Evolutionary conservation across 2,329 filamentous ascomycete genomes (phyloP).

Genomic region (Monilinia fructigena): DNA sequence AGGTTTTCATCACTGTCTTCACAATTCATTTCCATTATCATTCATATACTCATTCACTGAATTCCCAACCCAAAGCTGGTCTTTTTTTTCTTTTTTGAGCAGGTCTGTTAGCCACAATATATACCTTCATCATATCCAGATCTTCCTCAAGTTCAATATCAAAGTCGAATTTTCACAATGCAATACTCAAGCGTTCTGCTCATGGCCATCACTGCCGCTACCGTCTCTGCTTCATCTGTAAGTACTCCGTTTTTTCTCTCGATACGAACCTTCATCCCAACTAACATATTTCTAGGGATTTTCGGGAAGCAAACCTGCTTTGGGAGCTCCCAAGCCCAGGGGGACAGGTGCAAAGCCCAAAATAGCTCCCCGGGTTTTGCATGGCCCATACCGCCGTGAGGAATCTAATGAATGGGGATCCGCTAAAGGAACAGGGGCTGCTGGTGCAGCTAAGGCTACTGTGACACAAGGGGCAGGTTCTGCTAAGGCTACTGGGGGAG

Average conservation of each 20-base stretch:
- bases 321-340: slow-evolving; percentile 9
- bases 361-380: not conserved
- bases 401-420: not conserved
- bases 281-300: slow-evolving; percentile 21
- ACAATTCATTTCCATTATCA: not conserved
- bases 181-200: slow-evolving; percentile 35
- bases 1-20: not conserved
- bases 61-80: not conserved
- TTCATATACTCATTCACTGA: slow-evolving; percentile 4
- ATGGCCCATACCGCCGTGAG: slow-evolving; percentile 8
- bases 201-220: slow-evolving; percentile 30
- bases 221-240: slow-evolving; percentile 30
- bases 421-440: not conserved
- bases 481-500: slow-evolving; percentile 9
- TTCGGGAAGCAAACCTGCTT: not conserved
- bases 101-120: not conserved
- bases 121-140: not conserved
- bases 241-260: not conserved
- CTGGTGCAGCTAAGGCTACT: not conserved
- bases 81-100: slow-evolving; percentile 2
- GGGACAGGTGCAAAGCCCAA: not conserved
- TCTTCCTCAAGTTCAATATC: slow-evolving; percentile 16
- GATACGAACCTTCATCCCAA: not conserved
- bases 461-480: not conserved
- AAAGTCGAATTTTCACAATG: slow-evolving; percentile 30